These are phyloP conservation scores for Botrytis paeoniae DNA, from an alignment of 2,329 filamentous ascomycete genomes.

Conservation along the genomic window DNA sequence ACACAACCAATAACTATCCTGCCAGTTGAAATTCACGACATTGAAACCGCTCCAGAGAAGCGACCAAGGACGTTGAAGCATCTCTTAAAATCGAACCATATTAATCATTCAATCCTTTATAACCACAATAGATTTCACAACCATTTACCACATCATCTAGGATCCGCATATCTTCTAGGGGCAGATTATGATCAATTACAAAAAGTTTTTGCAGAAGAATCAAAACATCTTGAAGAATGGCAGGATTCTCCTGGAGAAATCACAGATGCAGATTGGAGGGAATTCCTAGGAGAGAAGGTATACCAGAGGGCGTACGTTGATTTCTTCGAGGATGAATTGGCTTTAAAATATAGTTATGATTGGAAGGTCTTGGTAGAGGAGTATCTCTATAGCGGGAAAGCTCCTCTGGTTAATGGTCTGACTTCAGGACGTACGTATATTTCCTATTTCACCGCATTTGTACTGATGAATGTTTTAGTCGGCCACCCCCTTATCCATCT, in stretches of 20 bases:
- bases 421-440: slow-evolving; percentile 68
- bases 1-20: slow-evolving; percentile 54
- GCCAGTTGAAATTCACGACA: slow-evolving; percentile 69
- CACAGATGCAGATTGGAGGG: slow-evolving; percentile 77
- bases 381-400: slow-evolving; percentile 70
- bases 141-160: slow-evolving; percentile 76
- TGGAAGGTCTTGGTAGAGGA: slow-evolving; percentile 76
- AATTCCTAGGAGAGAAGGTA: slow-evolving; percentile 72
- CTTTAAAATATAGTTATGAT: slow-evolving; percentile 67
- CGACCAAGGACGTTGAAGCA: slow-evolving; percentile 83
- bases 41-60: slow-evolving; percentile 79
- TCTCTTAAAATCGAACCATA: slow-evolving; percentile 86
- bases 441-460: slow-evolving; percentile 32
- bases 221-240: slow-evolving; percentile 74
- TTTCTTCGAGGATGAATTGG: slow-evolving; percentile 91
- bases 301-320: slow-evolving; percentile 92
- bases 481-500: slow-evolving; percentile 93
- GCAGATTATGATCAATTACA: slow-evolving; percentile 71
- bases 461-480: slow-evolving; percentile 48
- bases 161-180: slow-evolving; percentile 82
- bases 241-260: slow-evolving; percentile 80
- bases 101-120: slow-evolving; percentile 81
- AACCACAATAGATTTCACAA: slow-evolving; percentile 75
- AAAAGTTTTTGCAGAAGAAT: slow-evolving; percentile 74
- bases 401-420: slow-evolving; percentile 77